These are phyloP conservation scores for Casuarina glauca DNA, from an alignment of 306 rosid genomes.

Conservation along the genomic window DNA sequence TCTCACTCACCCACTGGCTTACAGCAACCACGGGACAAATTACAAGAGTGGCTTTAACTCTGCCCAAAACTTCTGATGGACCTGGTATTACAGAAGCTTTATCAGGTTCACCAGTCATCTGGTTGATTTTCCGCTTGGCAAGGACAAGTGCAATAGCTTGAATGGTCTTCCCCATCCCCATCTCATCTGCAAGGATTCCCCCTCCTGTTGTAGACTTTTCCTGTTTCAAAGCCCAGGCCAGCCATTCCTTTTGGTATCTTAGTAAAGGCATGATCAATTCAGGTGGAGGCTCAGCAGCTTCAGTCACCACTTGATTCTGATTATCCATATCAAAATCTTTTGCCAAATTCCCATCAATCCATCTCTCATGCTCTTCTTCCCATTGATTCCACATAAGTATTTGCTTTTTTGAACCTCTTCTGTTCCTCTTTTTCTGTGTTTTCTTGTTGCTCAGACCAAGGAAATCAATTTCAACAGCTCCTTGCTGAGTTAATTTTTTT, in stretches of 20 bases:
- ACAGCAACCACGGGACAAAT: slow-evolving; percentile 91
- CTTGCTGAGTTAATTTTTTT: neutral
- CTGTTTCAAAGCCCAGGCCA: slow-evolving; percentile 87
- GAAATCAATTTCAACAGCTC: slow-evolving; percentile 12
- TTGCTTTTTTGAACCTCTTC: slow-evolving; percentile 32
- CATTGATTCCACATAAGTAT: slow-evolving; percentile 59
- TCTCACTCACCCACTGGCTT: slow-evolving; percentile 83
- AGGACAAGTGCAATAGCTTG: slow-evolving; percentile 97
- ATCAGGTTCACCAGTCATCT: slow-evolving; percentile 32
- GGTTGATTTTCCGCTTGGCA: slow-evolving; percentile 53
- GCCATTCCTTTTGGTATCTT: slow-evolving; percentile 92
- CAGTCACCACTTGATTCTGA: slow-evolving; percentile 56
- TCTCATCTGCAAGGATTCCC: slow-evolving; percentile 97
- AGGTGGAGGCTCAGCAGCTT: slow-evolving; percentile 65
- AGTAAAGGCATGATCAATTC: slow-evolving; percentile 70
- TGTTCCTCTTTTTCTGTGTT: slow-evolving; percentile 26
- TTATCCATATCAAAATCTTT: slow-evolving; percentile 43
- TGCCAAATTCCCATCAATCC: slow-evolving; percentile 56
- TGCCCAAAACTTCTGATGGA: slow-evolving; percentile 50
- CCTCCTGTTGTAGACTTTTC: slow-evolving; percentile 65
- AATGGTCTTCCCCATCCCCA: slow-evolving; percentile 98
- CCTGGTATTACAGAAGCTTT: slow-evolving; percentile 34
- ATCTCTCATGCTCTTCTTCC: slow-evolving; percentile 64
- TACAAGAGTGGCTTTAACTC: slow-evolving; percentile 72
- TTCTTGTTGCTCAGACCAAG: slow-evolving; percentile 21